Percentiles rank a stretch among this genome's conserved stretches.
phyloP scores from a whole-genome alignment of 2,329 filamentous ascomycete genomes.

The Phialophora tarda region DNA sequence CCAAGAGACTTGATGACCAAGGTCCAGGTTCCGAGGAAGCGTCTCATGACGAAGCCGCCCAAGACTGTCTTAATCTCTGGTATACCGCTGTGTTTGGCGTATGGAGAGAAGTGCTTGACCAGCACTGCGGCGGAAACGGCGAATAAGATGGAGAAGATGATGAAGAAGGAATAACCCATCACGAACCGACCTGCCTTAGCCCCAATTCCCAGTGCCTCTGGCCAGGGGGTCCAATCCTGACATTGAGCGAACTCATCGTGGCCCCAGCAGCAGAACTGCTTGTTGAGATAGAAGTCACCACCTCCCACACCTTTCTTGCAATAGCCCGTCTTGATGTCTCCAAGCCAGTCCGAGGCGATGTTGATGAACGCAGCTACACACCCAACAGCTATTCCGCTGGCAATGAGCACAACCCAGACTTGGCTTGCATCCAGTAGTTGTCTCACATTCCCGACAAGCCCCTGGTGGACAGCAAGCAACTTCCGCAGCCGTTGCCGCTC shows the following conservation, averaged over 20 bases:
- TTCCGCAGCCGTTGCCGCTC: constrained; percentile 86
- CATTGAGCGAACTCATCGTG: constrained; percentile 83
- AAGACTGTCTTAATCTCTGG: constrained; percentile 97
- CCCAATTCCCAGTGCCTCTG: constrained; percentile 70
- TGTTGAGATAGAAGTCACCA: constrained; percentile 88
- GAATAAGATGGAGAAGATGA: constrained; percentile 79
- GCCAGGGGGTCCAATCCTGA: constrained; percentile 86
- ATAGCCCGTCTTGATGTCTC: constrained; percentile 87
- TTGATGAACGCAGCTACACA: constrained; percentile 86
- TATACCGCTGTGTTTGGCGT: constrained; percentile 94
- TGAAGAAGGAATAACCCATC: constrained; percentile 85
- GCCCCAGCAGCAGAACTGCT: constrained; percentile 89
- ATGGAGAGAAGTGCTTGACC: constrained; percentile 81
- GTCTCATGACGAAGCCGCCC: constrained; percentile 88
- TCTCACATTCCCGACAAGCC: constrained; percentile 73
- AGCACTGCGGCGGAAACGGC: constrained; percentile 77
- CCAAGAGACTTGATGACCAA: constrained; percentile 84
- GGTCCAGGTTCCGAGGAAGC: constrained; percentile 87
- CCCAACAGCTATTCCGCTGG: constrained; percentile 83
- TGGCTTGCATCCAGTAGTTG: constrained; percentile 83
- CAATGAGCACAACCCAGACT: constrained; percentile 86
- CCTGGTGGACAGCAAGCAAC: constrained; percentile 68
- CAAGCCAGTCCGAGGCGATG: constrained; percentile 89
- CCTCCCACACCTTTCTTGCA: constrained; percentile 78
- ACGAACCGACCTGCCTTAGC: constrained; percentile 75